Percentiles rank a stretch among this genome's conserved stretches.
phyloP scores from a whole-genome alignment of 2,329 filamentous ascomycete genomes.

The Chaetomium sp. region DNA sequence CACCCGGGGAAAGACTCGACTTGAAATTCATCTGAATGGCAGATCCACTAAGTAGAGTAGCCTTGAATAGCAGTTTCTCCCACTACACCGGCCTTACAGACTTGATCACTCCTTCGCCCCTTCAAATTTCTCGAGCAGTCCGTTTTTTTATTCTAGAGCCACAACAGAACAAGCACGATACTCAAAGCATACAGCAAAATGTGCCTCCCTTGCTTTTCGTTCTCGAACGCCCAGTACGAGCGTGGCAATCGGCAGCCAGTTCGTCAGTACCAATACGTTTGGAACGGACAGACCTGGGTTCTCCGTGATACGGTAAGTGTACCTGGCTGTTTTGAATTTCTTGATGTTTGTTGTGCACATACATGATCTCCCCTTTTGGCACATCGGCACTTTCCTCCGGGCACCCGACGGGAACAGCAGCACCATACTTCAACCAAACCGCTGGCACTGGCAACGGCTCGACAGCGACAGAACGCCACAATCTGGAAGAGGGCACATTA shows the following conservation, averaged over 20 bases:
- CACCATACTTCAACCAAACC: not conserved
- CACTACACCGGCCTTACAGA: not conserved
- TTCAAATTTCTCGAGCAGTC: not conserved
- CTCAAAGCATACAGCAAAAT: constrained; percentile 39
- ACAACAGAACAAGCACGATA: not conserved
- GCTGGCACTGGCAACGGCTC: not conserved
- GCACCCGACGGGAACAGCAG: not conserved
- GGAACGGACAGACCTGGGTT: constrained; percentile 44
- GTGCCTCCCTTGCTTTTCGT: constrained; percentile 59
- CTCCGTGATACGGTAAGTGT: constrained; percentile 44
- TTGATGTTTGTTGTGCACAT: not conserved
- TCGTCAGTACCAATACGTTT: constrained; percentile 44
- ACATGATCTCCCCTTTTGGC: not conserved
- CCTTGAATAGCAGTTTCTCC: not conserved
- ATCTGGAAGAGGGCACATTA: not conserved
- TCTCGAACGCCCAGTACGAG: constrained; percentile 51
- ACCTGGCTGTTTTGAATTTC: not conserved
- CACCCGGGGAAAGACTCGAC: not conserved
- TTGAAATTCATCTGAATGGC: not conserved
- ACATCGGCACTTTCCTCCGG: not conserved
- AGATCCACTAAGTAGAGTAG: not conserved
- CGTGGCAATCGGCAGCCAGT: constrained; percentile 43
- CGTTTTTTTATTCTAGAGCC: not conserved
- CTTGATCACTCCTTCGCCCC: not conserved
- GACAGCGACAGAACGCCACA: not conserved